A percentile compares a stretch with the other conserved stretches of the same genome.
Conservation (phyloP, 306 rosid genomes). For the Corylus heterophylla region DNA sequence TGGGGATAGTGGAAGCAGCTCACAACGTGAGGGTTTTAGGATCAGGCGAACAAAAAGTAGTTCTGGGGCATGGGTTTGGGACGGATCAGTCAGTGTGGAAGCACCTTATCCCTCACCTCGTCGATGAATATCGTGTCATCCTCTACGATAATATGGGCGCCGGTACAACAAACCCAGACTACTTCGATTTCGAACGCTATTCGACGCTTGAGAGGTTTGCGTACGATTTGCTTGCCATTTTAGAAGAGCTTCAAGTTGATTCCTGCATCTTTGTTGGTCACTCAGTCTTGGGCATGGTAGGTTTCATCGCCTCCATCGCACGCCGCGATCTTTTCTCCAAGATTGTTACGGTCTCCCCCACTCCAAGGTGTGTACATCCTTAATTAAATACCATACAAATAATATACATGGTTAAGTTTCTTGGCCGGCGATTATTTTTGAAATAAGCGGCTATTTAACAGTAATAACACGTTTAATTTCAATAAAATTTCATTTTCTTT, state of each 20-base stretch:
- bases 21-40: conserved; percentile 69
- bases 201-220: conserved; percentile 53
- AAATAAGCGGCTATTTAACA: no score
- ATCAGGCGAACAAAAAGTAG: conserved; percentile 33
- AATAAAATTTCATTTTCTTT: background rate
- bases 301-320: conserved; percentile 49
- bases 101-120: conserved; percentile 61
- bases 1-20: conserved; percentile 68
- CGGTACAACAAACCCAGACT: conserved; percentile 73
- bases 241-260: conserved; percentile 49
- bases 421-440: no score
- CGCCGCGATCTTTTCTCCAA: conserved; percentile 66
- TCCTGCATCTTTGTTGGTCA: conserved; percentile 71
- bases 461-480: background rate
- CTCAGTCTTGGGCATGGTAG: conserved; percentile 72
- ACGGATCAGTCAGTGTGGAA: conserved; percentile 83
- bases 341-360: conserved; percentile 57
- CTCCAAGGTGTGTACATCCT: conserved; percentile 41
- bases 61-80: conserved; percentile 71
- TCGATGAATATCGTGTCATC: conserved; percentile 51
- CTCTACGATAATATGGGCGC: conserved; percentile 74
- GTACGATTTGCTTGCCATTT: conserved; percentile 54
- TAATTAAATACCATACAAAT: background rate
- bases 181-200: conserved; percentile 65
- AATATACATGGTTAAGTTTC: no score